A percentile compares a stretch with the other conserved stretches of the same genome.
These are phyloP conservation scores for Aleurites moluccanus DNA, from an alignment of 441 rosid genomes.

Conservation along the genomic window DNA sequence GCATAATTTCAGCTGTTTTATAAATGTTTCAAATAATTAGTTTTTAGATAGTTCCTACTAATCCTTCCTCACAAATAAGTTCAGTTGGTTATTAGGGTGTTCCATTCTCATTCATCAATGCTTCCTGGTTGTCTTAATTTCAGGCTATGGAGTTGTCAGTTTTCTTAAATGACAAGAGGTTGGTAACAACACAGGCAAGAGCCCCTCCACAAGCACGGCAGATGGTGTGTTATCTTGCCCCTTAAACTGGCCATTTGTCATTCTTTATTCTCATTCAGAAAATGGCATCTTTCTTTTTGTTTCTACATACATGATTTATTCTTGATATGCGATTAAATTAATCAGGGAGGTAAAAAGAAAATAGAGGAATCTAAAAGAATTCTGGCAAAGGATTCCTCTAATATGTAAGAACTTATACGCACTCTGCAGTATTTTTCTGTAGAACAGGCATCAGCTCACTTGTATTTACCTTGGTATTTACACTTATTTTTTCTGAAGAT, in stretches of 20 bases:
- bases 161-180: conserved; percentile 47
- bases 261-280: no score
- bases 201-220: conserved; percentile 69
- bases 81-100: conserved; percentile 4
- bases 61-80: neutral
- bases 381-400: neutral
- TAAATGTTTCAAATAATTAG: neutral
- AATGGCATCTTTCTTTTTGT: no score
- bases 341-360: neutral
- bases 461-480: neutral
- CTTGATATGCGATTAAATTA: neutral
- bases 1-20: conserved; percentile 2
- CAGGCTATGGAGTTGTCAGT: conserved; percentile 52
- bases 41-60: neutral
- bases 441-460: neutral
- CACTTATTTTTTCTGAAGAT: neutral
- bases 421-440: neutral
- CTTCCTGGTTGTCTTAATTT: conserved; percentile 11
- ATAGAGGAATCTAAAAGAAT: neutral
- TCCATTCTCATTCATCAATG: neutral
- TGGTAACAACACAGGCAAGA: conserved; percentile 49
- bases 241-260: conserved; percentile 5
- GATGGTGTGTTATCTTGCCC: conserved; percentile 48
- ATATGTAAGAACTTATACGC: neutral
- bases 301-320: neutral